Conservation (phyloP, 768 basidiomycete genomes). For the Collybia mongolica region DNA sequence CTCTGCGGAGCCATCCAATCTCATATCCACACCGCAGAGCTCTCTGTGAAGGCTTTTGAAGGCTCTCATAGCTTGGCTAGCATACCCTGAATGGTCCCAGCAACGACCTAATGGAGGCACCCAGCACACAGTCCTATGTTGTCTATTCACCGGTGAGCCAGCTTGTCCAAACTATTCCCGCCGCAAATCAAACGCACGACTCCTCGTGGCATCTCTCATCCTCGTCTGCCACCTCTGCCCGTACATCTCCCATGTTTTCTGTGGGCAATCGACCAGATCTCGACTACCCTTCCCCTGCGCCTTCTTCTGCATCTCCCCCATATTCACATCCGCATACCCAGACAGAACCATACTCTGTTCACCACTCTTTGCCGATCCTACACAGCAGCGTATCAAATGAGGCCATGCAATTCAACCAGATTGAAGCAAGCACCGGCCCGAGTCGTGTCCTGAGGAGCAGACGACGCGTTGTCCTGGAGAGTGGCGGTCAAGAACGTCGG, state of each 20-base stretch:
- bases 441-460: constrained; percentile 45
- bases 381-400: constrained; percentile 17
- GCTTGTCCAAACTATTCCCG: constrained; percentile 3
- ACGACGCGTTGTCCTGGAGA: constrained; percentile 32
- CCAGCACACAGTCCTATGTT: constrained; percentile 7
- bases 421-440: constrained; percentile 53
- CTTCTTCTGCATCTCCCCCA: constrained; percentile 33
- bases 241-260: constrained; percentile 14
- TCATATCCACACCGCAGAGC: not conserved
- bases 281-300: constrained; percentile 39
- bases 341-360: constrained; percentile 10
- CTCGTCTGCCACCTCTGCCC: constrained; percentile 9
- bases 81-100: not conserved
- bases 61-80: not conserved
- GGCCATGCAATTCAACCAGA: constrained; percentile 32
- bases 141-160: constrained; percentile 9
- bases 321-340: constrained; percentile 19
- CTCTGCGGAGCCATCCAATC: constrained; percentile 1
- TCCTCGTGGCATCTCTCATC: constrained; percentile 14
- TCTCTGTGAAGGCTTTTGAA: not conserved
- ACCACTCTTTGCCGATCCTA: constrained; percentile 11
- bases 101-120: constrained; percentile 10
- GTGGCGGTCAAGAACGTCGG: constrained; percentile 20
- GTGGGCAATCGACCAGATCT: constrained; percentile 24
- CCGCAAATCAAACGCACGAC: constrained; percentile 17